Base-by-base conservation (phyloP, 768 basidiomycete genomes). In the Hemileccinum rubropunctum region DNA sequence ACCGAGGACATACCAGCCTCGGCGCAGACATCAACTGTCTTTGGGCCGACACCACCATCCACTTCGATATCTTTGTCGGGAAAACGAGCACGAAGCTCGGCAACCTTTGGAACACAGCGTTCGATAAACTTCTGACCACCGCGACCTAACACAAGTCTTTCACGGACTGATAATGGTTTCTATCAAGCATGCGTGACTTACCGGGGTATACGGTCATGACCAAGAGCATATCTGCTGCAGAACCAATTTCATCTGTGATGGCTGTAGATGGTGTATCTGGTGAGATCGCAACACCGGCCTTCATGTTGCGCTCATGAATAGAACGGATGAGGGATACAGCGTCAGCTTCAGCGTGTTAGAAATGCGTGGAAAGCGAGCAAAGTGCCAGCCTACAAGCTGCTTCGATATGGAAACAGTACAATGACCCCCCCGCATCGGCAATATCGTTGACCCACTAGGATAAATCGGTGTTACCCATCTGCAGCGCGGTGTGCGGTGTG, bases 161-260 rank as follows among this genome's bases (percentile, higher is more conserved):
- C 40, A 42, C 34, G 21, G 20, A 35, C 39, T n/a, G 54, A 15
- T 30, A 17, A 42, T 21, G 36, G 32, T 35, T 21, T 26, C 20
- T 30, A 23, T 38, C 6, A 17, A 15, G 27, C 39, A 38, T 14
- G 27, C 21, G 13, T n/a, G 26, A 46, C 62, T 42, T 56, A 87
- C 89, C 95, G 39, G 95, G 95, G 63, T 91, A 86, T 21, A 99
- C 95, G 9, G 95, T 98, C 95, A 98, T 98, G 60, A 98, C 95
- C 53, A 98, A 83, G 30, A 98, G 79, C 90, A 98, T 91, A 66
- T 98, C 95, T 6, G 87, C 93, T 5, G 80, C 81, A 12, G 82
- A 61, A n/a, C 77, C 95, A 42, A 98, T 76, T 42, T 83, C 83
- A 63, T 95, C 85, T 43, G 92, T 87, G 66, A 99, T 94, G 36